phyloP scores from a whole-genome alignment of 2,329 filamentous ascomycete species.

The Epichloe typhina region DNA sequence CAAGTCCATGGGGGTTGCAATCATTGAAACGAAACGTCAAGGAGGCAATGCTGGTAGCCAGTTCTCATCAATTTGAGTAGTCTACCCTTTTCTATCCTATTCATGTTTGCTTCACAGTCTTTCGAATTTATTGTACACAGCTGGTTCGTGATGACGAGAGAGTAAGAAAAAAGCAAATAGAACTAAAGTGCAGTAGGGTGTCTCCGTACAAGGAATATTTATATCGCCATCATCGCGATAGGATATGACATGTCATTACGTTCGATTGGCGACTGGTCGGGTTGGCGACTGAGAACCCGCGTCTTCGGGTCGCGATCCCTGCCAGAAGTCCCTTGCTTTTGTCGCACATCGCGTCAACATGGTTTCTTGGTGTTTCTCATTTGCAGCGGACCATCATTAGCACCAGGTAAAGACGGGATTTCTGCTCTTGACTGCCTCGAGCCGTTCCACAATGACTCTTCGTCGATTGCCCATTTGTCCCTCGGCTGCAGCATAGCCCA shows the following conservation, averaged over 20 bases:
- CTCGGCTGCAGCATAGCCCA: conserved; percentile 88
- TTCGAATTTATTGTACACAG: not conserved
- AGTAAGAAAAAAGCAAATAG: not conserved
- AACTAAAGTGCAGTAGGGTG: no score
- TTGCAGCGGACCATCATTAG: conserved; percentile 24
- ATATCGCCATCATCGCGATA: not conserved
- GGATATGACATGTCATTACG: not conserved
- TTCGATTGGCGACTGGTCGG: not conserved
- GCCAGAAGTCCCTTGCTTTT: not conserved
- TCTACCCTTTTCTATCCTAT: not conserved
- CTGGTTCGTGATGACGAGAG: not conserved
- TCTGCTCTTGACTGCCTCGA: conserved; percentile 90
- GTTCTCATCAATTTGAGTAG: not conserved
- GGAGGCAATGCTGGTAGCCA: not conserved
- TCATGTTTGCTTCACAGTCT: not conserved
- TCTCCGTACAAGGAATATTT: not conserved
- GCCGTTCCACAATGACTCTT: conserved; percentile 90
- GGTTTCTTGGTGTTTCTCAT: not conserved
- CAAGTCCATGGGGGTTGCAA: no score
- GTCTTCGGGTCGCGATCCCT: not conserved
- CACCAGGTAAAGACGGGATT: conserved; percentile 98
- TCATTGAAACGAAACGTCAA: no score
- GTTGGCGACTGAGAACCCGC: no score
- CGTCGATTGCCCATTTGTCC: conserved; percentile 84
- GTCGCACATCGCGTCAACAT: not conserved